Evolutionary conservation across 306 rosid genomes (phyloP), one percentile per base, ranked within the genome.

Genomic region (Castanopsis chinensis): DNA sequence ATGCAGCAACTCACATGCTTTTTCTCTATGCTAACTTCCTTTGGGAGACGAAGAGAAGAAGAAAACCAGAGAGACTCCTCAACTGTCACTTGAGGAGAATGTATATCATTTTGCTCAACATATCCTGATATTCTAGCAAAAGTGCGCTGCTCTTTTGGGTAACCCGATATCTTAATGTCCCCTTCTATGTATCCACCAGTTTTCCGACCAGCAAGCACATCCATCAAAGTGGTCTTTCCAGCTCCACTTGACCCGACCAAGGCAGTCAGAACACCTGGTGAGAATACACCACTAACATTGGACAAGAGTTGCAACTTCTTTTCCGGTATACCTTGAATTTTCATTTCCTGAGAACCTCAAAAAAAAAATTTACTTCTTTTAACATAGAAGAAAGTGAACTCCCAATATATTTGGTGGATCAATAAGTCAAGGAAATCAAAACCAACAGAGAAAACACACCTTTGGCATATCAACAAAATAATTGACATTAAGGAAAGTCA

Each of bases 211-310:
- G 98, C 97, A 49, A 94, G 91, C 41, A 94, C 98, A 64, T 94
- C 98, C 98, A 94, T 94, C 77, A 94, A 71, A 56, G 98, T 94
- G 80, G 98, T 94, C 89, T 94, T 92, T 63, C 98, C 98, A 5
- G 98, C 98, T 58, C 98, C 98, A 80, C 98, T 94, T 43, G 98
- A 79, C 52, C 98, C 98, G 64, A 94, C 98, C 74, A 94, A 77
- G 73, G 98, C 98, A 63, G 97, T 94, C 76, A 94, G 98, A 78
- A 94, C 92, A 30, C 97, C 98, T 0, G 97, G 98, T 77, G 98
- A 90, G 85, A 94, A 92, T 30, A 92, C 93, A 72, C 98, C 97
- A 4, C 93, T 92, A 56, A 94, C 98, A 57, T 79, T 79, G 15
- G 96, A 80, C 87, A 94, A 87, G 54, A 94, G 96, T 70, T 94